phyloP scores from a whole-genome alignment of 257 asterid genomes.

The Rehmannia glutinosa region DNA sequence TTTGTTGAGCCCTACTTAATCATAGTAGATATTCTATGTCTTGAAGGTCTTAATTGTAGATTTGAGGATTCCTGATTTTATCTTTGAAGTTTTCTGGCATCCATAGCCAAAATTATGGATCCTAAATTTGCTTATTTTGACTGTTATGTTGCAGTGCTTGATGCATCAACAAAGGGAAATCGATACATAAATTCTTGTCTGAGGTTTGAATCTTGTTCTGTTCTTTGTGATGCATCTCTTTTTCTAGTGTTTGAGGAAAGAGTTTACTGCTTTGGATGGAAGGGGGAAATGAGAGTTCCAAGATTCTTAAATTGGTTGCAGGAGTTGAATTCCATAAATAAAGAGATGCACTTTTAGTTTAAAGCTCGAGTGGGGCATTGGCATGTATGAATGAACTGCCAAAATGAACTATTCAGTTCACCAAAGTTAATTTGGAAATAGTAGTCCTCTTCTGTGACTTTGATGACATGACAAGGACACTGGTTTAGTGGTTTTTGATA shows the following conservation, averaged over 20 bases:
- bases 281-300: not conserved
- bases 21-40: not conserved
- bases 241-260: not conserved
- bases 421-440: not conserved
- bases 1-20: not conserved
- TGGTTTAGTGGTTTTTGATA: not conserved
- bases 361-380: not conserved
- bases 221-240: not conserved
- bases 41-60: not conserved
- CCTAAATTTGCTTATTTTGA: conserved; percentile 3
- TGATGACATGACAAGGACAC: not conserved
- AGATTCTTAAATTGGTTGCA: not conserved
- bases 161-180: conserved; percentile 91
- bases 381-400: not conserved
- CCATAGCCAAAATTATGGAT: too few relatives aligned
- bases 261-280: not conserved
- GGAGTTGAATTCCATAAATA: not conserved
- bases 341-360: not conserved
- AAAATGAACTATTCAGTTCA: not conserved
- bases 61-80: not conserved
- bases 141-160: conserved; percentile 66
- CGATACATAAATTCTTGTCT: conserved; percentile 87
- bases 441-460: not conserved
- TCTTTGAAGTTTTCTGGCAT: too few relatives aligned
- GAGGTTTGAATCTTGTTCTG: conserved; percentile 43